These are phyloP conservation scores for Plasmopara viticola DNA, from an alignment of 352 stramenopile genomes.

Conservation along the genomic window DNA sequence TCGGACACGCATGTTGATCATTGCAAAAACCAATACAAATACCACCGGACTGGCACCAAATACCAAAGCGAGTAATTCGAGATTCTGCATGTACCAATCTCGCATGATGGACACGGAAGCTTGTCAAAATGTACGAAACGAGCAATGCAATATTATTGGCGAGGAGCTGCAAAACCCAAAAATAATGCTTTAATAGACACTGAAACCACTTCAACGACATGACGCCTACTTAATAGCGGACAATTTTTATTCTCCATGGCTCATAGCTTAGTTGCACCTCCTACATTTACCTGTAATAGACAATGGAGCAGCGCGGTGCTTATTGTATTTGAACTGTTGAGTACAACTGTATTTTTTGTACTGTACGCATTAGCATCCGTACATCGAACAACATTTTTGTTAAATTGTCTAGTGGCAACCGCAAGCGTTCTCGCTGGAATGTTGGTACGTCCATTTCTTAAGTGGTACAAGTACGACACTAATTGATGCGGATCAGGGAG, in stretches of 20 bases:
- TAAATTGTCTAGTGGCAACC: constrained; percentile 31
- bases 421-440: constrained; percentile 37
- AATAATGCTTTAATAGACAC: constrained; percentile 16
- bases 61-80: constrained; percentile 20
- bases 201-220: constrained; percentile 14
- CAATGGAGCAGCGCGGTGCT: constrained; percentile 33
- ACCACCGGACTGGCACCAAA: too few relatives aligned
- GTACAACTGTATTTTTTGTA: constrained; percentile 31
- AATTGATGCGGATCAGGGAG: constrained; percentile 18
- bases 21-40: too few relatives aligned
- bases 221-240: constrained; percentile 3
- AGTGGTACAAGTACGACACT: not conserved
- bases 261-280: constrained; percentile 25
- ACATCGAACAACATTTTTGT: constrained; percentile 26
- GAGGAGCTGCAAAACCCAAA: constrained; percentile 15
- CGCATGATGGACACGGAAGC: constrained; percentile 12
- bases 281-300: constrained; percentile 40
- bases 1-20: too few relatives aligned
- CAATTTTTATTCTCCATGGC: constrained; percentile 4
- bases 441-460: constrained; percentile 28
- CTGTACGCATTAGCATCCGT: constrained; percentile 38
- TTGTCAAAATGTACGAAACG: not conserved
- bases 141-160: not conserved
- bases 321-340: constrained; percentile 35
- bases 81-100: constrained; percentile 48